Conservation (phyloP, 148 eudicot genomes). For the Polygonum maritimum region DNA sequence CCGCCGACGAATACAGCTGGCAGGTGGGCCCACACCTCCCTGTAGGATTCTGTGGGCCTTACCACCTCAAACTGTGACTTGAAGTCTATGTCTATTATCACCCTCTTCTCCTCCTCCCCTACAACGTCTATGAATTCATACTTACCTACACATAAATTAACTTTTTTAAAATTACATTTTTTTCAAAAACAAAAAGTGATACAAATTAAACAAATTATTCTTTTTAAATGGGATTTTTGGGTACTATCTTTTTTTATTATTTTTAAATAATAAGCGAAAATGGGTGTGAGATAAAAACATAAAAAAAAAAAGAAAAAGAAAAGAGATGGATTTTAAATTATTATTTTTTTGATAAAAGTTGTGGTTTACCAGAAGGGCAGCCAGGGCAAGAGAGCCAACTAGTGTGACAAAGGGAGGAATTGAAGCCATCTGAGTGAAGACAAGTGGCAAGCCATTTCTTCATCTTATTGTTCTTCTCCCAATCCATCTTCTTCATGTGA, state of each 20-base stretch:
- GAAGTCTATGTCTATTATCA: constrained; percentile 54
- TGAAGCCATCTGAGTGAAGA: constrained; percentile 23
- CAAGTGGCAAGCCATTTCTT: constrained; percentile 37
- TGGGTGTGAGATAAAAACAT: background rate
- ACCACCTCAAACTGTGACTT: constrained; percentile 61
- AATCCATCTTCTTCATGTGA: constrained; percentile 19
- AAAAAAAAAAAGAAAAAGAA: background rate
- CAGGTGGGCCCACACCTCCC: constrained; percentile 24
- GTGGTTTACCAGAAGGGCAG: constrained; percentile 28
- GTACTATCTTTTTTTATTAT: too few species aligned
- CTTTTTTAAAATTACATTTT: too few species aligned
- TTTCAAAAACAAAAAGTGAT: too few species aligned
- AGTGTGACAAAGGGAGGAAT: constrained; percentile 37
- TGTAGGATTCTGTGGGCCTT: constrained; percentile 42
- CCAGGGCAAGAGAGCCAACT: constrained; percentile 36
- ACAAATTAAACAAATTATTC: too few species aligned
- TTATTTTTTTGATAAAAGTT: too few species aligned
- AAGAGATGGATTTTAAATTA: too few species aligned
- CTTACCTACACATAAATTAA: constrained; percentile 20
- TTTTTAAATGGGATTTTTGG: too few species aligned
- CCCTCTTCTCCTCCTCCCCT: constrained; percentile 10
- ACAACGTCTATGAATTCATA: constrained; percentile 43
- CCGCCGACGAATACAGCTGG: constrained; percentile 48
- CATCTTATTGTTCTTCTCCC: constrained; percentile 14
- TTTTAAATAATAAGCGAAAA: too few species aligned